phyloP scores from a whole-genome alignment of 1,284 basidiomycete species.

The Ganoderma boninense region DNA sequence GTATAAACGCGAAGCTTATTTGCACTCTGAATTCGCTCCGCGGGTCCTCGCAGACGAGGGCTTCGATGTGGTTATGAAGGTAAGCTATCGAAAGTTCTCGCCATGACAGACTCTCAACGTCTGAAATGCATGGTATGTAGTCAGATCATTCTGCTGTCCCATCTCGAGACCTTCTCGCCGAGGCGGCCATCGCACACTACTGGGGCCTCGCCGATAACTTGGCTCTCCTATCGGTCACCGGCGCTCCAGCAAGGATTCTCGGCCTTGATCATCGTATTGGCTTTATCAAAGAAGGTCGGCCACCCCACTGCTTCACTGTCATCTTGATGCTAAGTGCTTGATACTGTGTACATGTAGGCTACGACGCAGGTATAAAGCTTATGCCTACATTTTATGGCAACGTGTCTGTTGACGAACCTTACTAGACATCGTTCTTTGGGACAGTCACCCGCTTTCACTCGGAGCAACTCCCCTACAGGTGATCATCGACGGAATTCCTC shows the following conservation, averaged over 20 bases:
- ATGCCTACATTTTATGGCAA: not conserved
- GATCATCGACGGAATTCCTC: slow-evolving; percentile 73
- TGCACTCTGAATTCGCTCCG: slow-evolving; percentile 81
- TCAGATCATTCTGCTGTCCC: slow-evolving; percentile 76
- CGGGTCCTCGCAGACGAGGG: slow-evolving; percentile 75
- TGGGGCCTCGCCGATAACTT: slow-evolving; percentile 56
- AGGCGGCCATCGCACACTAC: slow-evolving; percentile 76
- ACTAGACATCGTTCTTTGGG: slow-evolving; percentile 90
- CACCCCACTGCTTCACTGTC: not conserved
- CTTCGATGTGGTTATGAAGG: slow-evolving; percentile 76
- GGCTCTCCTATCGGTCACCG: slow-evolving; percentile 68
- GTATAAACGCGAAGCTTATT: slow-evolving; percentile 83
- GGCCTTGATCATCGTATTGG: slow-evolving; percentile 77
- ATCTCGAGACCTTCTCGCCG: slow-evolving; percentile 71
- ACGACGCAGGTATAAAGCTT: slow-evolving; percentile 42
- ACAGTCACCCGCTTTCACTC: slow-evolving; percentile 83
- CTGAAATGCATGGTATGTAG: slow-evolving; percentile 39
- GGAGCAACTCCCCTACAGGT: slow-evolving; percentile 78
- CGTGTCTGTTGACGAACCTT: not conserved
- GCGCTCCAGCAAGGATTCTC: slow-evolving; percentile 65
- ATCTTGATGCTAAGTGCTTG: slow-evolving; percentile 4
- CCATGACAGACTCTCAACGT: not conserved
- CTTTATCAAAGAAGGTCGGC: slow-evolving; percentile 57
- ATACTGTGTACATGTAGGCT: slow-evolving; percentile 40
- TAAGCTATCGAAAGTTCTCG: slow-evolving; percentile 36